These are phyloP conservation scores for Dioscorea cayenensis DNA, from an alignment of 116 monocot genomes.

Conservation along the genomic window DNA sequence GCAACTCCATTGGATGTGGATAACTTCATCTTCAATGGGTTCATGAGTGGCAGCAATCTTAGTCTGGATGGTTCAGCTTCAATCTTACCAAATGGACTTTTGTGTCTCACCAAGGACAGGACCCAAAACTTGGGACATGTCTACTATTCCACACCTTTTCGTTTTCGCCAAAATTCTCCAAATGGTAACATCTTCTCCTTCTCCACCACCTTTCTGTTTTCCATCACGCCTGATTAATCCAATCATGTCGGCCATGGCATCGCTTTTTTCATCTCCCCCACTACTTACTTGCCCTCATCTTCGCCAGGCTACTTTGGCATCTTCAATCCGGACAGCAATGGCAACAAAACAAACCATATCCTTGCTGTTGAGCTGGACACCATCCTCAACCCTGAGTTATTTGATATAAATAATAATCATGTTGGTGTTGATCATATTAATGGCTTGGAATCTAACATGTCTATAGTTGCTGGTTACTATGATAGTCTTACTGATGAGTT, in stretches of 20 bases:
- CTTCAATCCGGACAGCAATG: conserved; percentile 24
- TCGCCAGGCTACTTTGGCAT: conserved; percentile 2
- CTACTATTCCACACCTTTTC: conserved; percentile 7
- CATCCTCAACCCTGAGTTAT: conserved; percentile 12
- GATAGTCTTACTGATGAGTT: not conserved
- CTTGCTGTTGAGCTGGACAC: conserved; percentile 19
- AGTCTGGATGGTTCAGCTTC: conserved; percentile 10
- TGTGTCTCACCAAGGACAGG: conserved; percentile 11
- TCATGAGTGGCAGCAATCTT: conserved; percentile 4
- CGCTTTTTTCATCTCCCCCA: conserved; percentile 17
- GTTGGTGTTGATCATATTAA: conserved; percentile 28
- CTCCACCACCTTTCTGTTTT: conserved; percentile 28
- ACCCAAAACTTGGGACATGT: conserved; percentile 9
- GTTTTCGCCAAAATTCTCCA: not conserved
- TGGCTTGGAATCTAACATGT: conserved; percentile 2
- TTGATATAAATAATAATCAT: conserved; percentile 19
- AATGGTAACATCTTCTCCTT: conserved; percentile 4
- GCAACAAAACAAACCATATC: conserved; percentile 11
- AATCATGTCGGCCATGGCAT: conserved; percentile 3
- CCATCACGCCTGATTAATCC: conserved; percentile 2
- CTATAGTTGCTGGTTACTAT: conserved; percentile 11
- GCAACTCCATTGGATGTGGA: not conserved
- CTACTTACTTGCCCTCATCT: not conserved
- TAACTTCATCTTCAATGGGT: conserved; percentile 23
- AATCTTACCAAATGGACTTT: conserved; percentile 11